Evolutionary conservation across 1,139 yeast species (phyloP).

Genomic region (Eremothecium cymbalariae): DNA sequence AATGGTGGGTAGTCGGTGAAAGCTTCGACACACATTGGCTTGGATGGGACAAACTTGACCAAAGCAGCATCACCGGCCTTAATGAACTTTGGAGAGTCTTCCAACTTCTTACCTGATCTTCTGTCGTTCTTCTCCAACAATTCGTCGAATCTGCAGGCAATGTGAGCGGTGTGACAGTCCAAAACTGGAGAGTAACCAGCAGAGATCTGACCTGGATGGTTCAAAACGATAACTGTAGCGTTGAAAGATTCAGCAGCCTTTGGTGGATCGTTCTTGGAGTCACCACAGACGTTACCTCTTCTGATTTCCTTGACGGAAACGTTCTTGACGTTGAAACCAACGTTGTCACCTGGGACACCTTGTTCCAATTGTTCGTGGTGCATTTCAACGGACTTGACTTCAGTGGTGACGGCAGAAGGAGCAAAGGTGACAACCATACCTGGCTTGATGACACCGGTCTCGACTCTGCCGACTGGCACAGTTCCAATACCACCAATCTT

Average conservation of each 20-base stretch:
- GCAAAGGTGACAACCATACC: constrained; percentile 88
- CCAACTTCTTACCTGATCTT: constrained; percentile 84
- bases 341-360: constrained; percentile 93
- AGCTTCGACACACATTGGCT: constrained; percentile 97
- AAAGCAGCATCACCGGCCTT: constrained; percentile 94
- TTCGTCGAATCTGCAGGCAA: constrained; percentile 85
- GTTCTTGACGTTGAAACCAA: constrained; percentile 92
- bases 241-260: constrained; percentile 73
- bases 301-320: constrained; percentile 90
- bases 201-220: constrained; percentile 92
- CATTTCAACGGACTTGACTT: constrained; percentile 90
- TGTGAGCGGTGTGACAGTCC: constrained; percentile 94
- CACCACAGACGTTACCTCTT: constrained; percentile 95
- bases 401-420: constrained; percentile 90
- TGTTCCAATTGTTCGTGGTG: constrained; percentile 81
- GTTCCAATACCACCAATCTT: constrained; percentile 92
- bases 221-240: constrained; percentile 84
- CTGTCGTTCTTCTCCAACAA: constrained; percentile 86
- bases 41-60: constrained; percentile 84
- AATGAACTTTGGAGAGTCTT: constrained; percentile 77
- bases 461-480: constrained; percentile 93
- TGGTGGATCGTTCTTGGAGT: constrained; percentile 93
- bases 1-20: constrained; percentile 97
- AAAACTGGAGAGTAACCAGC: constrained; percentile 91
- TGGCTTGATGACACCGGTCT: constrained; percentile 86